Evolutionary conservation across 2,329 filamentous ascomycete genomes (phyloP), one percentile per base, ranked within the genome.

Genomic region (Septoria petroselini): DNA sequence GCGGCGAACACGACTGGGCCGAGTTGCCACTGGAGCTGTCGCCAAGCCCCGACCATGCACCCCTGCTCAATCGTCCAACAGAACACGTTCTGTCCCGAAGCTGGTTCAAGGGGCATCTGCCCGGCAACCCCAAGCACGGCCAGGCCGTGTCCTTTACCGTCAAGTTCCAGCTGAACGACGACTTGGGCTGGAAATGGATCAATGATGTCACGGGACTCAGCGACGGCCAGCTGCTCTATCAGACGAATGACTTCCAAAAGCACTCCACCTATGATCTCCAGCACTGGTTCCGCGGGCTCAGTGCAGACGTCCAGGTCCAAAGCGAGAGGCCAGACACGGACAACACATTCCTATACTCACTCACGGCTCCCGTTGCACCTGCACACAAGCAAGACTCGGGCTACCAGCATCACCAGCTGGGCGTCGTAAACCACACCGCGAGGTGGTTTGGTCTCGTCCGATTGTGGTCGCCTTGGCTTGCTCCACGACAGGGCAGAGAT

Each of bases 361-460:
- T 91, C 15, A 76, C 79, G 19, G 72, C 77, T 9, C 68, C 72
- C 0, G 76, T 87, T 1, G 67, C 71, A 29, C 71, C 79, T 3
- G 81, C 83, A 1, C 70, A 77, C 15, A 79, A 76, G 0, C 74
- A 81, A 31, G 66, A 74, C 3, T 86, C 88, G 3, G 74, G 78
- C 0, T 75, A 77, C 46, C 77, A 75, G 23, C 72, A 77, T 40
- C 66, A 83, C 23, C 68, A 72, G 2, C 69, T 94, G 1, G 88
- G 88, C 0, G 70, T 71, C 1, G 85, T 87, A 0, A 84, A 78
- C 61, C 78, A 79, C 34, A 70, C 80, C 42, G 77, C 78, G 63
- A 84, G 86, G 59, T 95, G 89, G 82, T 91, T 95, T 65, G 82
- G 88, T 6, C 71, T 95, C 9, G 83, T 94, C 4, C 82, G 90